Base-by-base conservation (phyloP, 148 eudicot species). In the Oxyria digyna region DNA sequence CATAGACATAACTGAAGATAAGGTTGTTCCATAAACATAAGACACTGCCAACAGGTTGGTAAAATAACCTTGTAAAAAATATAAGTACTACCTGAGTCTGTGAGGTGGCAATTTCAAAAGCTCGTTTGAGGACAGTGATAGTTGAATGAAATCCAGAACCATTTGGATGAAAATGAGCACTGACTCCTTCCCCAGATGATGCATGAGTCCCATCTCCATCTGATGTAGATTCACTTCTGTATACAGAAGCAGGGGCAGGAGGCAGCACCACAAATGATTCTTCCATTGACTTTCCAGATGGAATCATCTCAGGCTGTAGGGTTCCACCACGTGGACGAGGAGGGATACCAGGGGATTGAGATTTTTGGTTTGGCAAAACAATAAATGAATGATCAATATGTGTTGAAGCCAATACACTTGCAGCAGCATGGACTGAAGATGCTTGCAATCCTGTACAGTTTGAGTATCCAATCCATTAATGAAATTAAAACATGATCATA, bases 211-310 rank as follows among this genome's bases (percentile, higher is more conserved):
- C 97, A 70, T 78, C 75, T 43, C 85, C 91, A 78, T 88, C 89
- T 71, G 83, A 74, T 63, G 78, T 68, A 68, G 89, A 78, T 48
- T 88, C 97, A 73, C 81, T 83, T 72, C 87, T 80, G 74, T 95
- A 95, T 23, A 95, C 99, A 65, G 96, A 91, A 66, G 99, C 99
- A 50, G 89, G 93, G 33, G 99, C 89, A 1, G 93, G 97, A 80
- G 99, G 99, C 89, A 95, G 80, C 26, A 95, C 96, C 74, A 95
- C 97, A 77, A 95, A 95, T 4, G 99, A 95, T 72, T 95, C 99
- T 64, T 95, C 99, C 95, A 95, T 91, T 43, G 85, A 73, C 78
- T 84, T 91, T n/a, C 87, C 93, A 69, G 90, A 72, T 13, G 79
- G 85, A 74, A 78, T 76, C 67, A 74, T 67, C 42, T 90, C 97